Base-by-base conservation (phyloP, 768 basidiomycete species). In the Suillus sp. region DNA sequence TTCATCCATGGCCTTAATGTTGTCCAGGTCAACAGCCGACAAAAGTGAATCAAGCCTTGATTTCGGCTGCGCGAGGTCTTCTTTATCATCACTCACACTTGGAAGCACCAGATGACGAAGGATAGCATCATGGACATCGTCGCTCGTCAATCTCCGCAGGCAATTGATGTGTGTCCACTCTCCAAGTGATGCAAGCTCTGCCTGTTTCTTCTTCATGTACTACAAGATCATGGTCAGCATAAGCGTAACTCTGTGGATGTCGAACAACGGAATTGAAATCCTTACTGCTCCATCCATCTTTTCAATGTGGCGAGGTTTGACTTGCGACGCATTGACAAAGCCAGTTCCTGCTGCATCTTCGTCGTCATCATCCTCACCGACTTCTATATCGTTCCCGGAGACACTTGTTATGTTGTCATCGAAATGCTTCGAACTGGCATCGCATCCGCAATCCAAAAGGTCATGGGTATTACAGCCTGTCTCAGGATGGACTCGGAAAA, bases 381-480 rank as follows among this genome's bases (percentile, higher is more conserved):
- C 37, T 27, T 57, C 55, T 10, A 38, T 27, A 40, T 25, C 18
- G 25, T 40, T 38, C 37, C 18, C 9, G 2, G 37, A 37, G 32
- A 32, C 11, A 2, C 5, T n/a, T 42, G 58, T 48, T 27, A 30
- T 62, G 16, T 64, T 55, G 25, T 65, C 67, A 45, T 42, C 30
- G 16, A 50, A 25, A 47, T 61, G 59, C 25, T 25, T 38, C 68
- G 59, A 65, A 32, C 22, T 62, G 22, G 70, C 72, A 58, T 83
- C 84, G 66, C 93, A 96, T 13, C 78, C 79, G 70, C 96, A 99
- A 64, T 86, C 89, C 16, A 98, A 80, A 20, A 98, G 82, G 67
- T 98, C 96, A 69, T 99, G 96, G 1, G 96, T 99, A 65, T 96
- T 91, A 78, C 93, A 96, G 9, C 81, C 77, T 0, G 94, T 95